Conservation (phyloP, 257 asterid genomes). For the Nicotiana paniculata region DNA sequence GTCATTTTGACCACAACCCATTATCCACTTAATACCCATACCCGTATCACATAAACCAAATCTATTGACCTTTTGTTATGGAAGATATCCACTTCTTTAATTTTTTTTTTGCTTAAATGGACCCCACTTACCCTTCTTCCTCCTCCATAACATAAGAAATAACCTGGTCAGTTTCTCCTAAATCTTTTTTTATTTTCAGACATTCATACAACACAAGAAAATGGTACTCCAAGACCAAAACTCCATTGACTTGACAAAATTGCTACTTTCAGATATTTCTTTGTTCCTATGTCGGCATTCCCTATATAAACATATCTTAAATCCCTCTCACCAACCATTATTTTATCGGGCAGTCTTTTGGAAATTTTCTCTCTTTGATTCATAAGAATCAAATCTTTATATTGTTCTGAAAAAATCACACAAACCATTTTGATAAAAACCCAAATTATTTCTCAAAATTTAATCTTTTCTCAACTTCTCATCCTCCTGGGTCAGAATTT, state of each 20-base stretch:
- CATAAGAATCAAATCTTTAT: background rate
- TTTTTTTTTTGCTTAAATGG: background rate
- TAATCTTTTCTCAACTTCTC: too few species aligned
- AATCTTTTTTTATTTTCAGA: background rate
- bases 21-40: too few species aligned
- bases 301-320: conserved; percentile 36
- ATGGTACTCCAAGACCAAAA: conserved; percentile 14
- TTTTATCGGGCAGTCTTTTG: background rate
- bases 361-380: background rate
- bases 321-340: conserved; percentile 14
- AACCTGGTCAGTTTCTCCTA: background rate
- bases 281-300: conserved; percentile 21
- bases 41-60: too few species aligned
- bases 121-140: background rate
- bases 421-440: conserved; percentile 30
- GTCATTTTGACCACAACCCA: too few species aligned
- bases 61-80: too few species aligned
- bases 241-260: conserved; percentile 45
- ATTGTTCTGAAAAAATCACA: background rate
- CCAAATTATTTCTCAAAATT: too few species aligned
- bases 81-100: too few species aligned
- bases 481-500: too few species aligned
- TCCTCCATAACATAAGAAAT: background rate
- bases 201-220: background rate
- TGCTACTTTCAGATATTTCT: conserved; percentile 16